Base-by-base conservation (phyloP, 441 rosid genomes). In the California macrophylla region DNA sequence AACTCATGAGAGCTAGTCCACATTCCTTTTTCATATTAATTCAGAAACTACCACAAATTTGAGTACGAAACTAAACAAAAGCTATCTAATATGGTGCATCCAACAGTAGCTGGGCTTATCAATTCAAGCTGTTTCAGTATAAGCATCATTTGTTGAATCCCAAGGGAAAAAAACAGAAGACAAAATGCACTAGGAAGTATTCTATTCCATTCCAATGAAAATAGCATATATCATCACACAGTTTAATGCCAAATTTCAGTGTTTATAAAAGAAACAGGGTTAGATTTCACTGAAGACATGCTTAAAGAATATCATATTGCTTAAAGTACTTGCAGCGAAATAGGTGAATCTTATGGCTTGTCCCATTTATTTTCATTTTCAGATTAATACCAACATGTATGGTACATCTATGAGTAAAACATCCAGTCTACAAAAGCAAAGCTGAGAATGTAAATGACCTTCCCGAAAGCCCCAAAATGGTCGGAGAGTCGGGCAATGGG, bases 231-330 rank as follows among this genome's bases (percentile, higher is more conserved):
- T 6, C 34, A 29, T 30, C n/a, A n/a, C 34, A 30, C 34, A 30
- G 34, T 30, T 30, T 3, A 6, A 30, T 30, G 34, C 6, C 34
- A 30, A 2, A 30, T 30, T 30, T 30, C 34, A 30, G 34, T 30
- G 6, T 30, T 30, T 6, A 30, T 6, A 30, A 30, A 30, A 30
- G 34, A 3, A 13, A 40, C 15, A 40, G 15, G 12, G 47, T 2
- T 0, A 32, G 4, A 5, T 32, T 32, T 32, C 4, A 3, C 38
- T 32, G 7, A 32, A 3, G 7, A 8, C 68, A 13, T 30, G 71
- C 28, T 30, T 4, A 38, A 36, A 70, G 56, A 56, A 24, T 16
- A 67, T 23, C 67, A 50, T n/a, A 61, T 54, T 58, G 66, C 66
- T 12, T n/a, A 30, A 30, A 6, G 34, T 30, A 30, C 6, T 8